Base-by-base conservation (phyloP, 2,329 filamentous ascomycete species). In the Pseudocercospora vitis region DNA sequence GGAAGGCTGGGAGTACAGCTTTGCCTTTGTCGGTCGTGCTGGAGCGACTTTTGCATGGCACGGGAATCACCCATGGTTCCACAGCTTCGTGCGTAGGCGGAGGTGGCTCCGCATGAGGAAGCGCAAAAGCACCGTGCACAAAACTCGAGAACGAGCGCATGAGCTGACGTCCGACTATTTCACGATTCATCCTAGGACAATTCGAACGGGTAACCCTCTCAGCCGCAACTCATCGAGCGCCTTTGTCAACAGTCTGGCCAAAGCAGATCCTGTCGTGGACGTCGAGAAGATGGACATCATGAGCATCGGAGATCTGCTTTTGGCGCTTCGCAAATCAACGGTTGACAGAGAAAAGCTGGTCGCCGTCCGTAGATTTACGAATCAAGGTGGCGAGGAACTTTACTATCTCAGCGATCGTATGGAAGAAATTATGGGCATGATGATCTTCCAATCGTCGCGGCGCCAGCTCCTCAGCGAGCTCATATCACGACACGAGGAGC, bases 1-100 rank as follows among this genome's bases (percentile, higher is more conserved):
- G 58, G 88, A 92, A 58, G 94, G 94, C 3, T 99, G 94, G 94
- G 87, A 95, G 69, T 99, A 99, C 72, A 94, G 89, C 12, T 91
- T 96, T 69, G 86, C 88, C 61, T 99, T 97, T 68, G 58, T 61
- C 2, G 68, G 70, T 31, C 70, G 71, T 24, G 57, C 77, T 78
- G 65, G 65, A 45, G 47, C 57, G 8, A 58, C 59, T 19, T 60
- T 73, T 53, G 69, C 73, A 6, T 99, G 94, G 94, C 94, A 99
- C 71, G 86, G 86, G 2, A 88, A 88, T 14, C 84, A 87, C 68
- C 87, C 84, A 21, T 97, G 92, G 91, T 96, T 90, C 72, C 92
- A 91, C 70, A 95, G 90, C 1, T 99, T 92, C 68, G 94, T 96
- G n/a, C 81, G 94, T 29, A 79, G 94, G 62, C 81, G 94, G 57